A percentile compares a stretch with the other conserved stretches of the same genome.
Evolutionary conservation across 768 basidiomycete genomes (phyloP).

Genomic region (Rhizopogon vulgaris): DNA sequence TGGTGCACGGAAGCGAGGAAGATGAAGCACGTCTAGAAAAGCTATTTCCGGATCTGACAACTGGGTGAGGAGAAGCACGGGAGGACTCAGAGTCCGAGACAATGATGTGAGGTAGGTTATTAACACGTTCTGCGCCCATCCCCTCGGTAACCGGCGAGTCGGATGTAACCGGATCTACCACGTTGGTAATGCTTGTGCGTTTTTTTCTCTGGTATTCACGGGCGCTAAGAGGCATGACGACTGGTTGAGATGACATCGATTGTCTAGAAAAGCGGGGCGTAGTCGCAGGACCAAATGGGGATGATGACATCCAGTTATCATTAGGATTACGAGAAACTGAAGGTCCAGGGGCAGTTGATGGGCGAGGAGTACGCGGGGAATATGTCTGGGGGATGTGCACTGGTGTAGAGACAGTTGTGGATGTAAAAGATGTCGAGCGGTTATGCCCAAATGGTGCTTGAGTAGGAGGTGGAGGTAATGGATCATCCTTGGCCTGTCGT

Average conservation of each 20-base stretch:
- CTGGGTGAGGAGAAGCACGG: not conserved
- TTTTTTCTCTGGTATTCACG: constrained; percentile 21
- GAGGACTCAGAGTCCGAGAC: not conserved
- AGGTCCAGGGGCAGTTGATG: not conserved
- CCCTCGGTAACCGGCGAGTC: not conserved
- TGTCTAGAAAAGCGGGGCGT: constrained; percentile 26
- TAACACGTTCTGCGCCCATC: constrained; percentile 7
- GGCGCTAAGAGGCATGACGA: constrained; percentile 26
- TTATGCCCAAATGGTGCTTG: constrained; percentile 15
- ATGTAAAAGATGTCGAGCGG: constrained; percentile 14
- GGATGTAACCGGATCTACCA: not conserved
- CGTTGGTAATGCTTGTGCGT: constrained; percentile 1
- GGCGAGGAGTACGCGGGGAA: constrained; percentile 10
- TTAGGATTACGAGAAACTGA: constrained; percentile 19
- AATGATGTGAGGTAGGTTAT: not conserved
- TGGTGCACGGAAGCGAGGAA: constrained; percentile 10
- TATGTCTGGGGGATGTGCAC: constrained; percentile 11
- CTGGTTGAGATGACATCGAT: constrained; percentile 19
- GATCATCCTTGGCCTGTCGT: not conserved
- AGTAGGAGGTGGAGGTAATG: constrained; percentile 7
- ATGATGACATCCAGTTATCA: constrained; percentile 22
- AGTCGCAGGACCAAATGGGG: constrained; percentile 22
- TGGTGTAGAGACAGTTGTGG: not conserved
- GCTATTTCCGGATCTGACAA: not conserved
- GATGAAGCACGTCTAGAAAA: constrained; percentile 5